Conservation (phyloP, 371 early-diverging fungal genomes). For the Fennellomyces sp. region DNA sequence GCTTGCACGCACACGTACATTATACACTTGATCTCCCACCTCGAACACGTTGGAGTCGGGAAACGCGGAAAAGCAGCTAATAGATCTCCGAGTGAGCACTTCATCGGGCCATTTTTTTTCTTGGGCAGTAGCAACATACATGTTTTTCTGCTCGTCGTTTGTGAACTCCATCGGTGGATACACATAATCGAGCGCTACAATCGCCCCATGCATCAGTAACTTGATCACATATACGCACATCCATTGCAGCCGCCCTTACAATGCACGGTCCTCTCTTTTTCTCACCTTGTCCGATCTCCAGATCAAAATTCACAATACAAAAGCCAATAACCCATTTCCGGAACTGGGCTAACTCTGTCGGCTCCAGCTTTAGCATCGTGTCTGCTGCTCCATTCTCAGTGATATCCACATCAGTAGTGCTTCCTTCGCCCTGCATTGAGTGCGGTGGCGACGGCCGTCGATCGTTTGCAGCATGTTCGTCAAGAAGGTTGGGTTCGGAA, state of each 20-base stretch:
- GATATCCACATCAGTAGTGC: conserved; percentile 39
- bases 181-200: conserved; percentile 76
- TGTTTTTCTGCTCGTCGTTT: conserved; percentile 77
- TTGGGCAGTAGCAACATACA: conserved; percentile 48
- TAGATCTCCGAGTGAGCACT: background rate
- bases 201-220: background rate
- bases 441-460: background rate
- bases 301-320: conserved; percentile 93
- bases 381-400: conserved; percentile 31
- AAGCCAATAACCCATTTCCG: conserved; percentile 88
- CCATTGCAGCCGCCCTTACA: no score
- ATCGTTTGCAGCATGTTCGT: conserved; percentile 10
- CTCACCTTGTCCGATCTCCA: conserved; percentile 89
- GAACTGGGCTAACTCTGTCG: conserved; percentile 54
- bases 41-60: conserved; percentile 94
- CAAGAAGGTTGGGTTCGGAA: conserved; percentile 31
- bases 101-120: background rate
- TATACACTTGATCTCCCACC: conserved; percentile 90
- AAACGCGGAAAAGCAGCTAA: conserved; percentile 91
- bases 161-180: conserved; percentile 85
- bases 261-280: background rate
- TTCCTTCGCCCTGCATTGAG: no score
- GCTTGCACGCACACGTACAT: conserved; percentile 82
- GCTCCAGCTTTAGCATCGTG: conserved; percentile 32
- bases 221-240: background rate